phyloP scores from a whole-genome alignment of 768 basidiomycete genomes.

The Pleurotus tuber-regium region DNA sequence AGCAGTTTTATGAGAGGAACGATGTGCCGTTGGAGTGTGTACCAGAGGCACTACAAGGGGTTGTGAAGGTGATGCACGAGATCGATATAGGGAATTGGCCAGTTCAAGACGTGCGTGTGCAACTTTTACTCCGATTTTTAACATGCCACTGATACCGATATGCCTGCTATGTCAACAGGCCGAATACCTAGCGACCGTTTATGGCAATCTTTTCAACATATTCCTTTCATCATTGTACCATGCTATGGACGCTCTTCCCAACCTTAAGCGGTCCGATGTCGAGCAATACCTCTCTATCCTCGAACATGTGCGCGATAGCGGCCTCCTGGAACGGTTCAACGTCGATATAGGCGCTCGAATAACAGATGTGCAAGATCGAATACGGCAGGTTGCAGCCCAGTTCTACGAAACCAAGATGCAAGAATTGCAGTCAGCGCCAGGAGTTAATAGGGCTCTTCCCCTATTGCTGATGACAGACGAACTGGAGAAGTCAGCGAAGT shows the following conservation, averaged over 20 bases:
- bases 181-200: constrained; percentile 66
- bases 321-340: constrained; percentile 69
- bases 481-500: constrained; percentile 82
- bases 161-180: constrained; percentile 34
- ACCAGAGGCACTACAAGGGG: constrained; percentile 79
- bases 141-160: background rate
- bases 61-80: constrained; percentile 70
- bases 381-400: constrained; percentile 55
- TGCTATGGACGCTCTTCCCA: constrained; percentile 72
- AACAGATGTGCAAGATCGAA: constrained; percentile 62
- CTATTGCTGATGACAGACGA: constrained; percentile 84
- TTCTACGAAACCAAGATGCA: constrained; percentile 64
- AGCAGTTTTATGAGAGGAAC: constrained; percentile 82
- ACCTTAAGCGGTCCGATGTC: constrained; percentile 69
- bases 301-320: constrained; percentile 68
- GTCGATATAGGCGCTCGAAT: constrained; percentile 70
- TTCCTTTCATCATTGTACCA: constrained; percentile 87
- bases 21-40: constrained; percentile 95
- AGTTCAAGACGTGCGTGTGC: constrained; percentile 77
- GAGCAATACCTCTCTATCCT: constrained; percentile 63
- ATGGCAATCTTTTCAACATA: constrained; percentile 77
- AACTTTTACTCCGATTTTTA: too few relatives aligned
- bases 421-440: constrained; percentile 65
- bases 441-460: constrained; percentile 80
- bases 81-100: constrained; percentile 77